Percentiles rank a stretch among this genome's conserved stretches.
Evolutionary conservation across 208 protist species (phyloP).

Genomic region (Entamoeba dispar): DNA sequence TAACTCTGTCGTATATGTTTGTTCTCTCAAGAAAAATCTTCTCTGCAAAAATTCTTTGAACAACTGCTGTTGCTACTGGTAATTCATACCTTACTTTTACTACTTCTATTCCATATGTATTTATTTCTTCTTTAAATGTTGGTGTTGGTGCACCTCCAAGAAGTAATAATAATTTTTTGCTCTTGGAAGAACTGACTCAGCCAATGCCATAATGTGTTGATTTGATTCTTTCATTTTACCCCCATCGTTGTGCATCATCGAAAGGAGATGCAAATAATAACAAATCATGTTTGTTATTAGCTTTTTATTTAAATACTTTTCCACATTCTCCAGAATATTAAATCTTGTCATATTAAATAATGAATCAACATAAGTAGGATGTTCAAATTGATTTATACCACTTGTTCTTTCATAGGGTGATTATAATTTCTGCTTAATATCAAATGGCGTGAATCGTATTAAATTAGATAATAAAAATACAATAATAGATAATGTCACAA

Average conservation of each 20-base stretch:
- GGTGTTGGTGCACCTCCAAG: neutral
- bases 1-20: neutral
- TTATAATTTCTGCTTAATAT: no score
- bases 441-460: no score
- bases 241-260: neutral
- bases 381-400: no score
- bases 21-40: neutral
- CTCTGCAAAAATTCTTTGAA: neutral
- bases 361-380: no score
- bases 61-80: no score
- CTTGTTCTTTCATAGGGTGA: no score
- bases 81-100: no score
- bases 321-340: neutral
- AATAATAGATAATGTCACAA: no score
- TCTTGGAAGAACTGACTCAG: neutral
- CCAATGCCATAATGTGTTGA: neutral
- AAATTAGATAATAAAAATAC: no score
- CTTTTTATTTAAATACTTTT: neutral
- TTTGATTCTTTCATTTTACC: neutral
- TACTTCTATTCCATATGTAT: no score
- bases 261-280: neutral
- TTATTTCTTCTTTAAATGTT: no score
- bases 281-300: neutral
- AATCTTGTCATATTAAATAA: neutral
- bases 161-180: neutral